Evolutionary conservation across 257 asterid species (phyloP).

Genomic region (Asclepias syriaca): DNA sequence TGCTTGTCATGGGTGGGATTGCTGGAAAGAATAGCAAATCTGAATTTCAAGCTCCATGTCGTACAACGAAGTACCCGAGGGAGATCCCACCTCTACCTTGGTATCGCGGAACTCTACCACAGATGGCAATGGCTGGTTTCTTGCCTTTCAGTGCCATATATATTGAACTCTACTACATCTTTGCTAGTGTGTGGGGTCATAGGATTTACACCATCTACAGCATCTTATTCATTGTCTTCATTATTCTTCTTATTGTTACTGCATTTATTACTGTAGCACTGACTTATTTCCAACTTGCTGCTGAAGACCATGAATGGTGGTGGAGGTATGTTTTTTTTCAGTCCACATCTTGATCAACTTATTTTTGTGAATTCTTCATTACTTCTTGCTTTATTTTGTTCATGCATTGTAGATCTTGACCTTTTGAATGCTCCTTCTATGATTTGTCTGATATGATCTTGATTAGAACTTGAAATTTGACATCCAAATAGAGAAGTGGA

Average conservation of each 20-base stretch:
- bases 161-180: constrained; percentile 83
- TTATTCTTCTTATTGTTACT: constrained; percentile 77
- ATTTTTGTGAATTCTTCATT: not conserved
- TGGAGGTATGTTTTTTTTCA: constrained; percentile 60
- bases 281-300: constrained; percentile 89
- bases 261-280: constrained; percentile 86
- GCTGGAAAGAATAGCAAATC: constrained; percentile 86
- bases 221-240: constrained; percentile 77
- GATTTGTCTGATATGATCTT: not conserved
- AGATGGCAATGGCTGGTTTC: constrained; percentile 96
- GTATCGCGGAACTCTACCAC: constrained; percentile 79
- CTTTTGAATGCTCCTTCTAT: not conserved
- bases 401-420: not conserved
- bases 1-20: constrained; percentile 76
- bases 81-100: constrained; percentile 80
- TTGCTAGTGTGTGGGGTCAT: constrained; percentile 95
- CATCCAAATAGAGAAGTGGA: no score
- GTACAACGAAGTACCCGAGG: constrained; percentile 81
- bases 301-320: constrained; percentile 98
- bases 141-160: constrained; percentile 92
- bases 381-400: not conserved
- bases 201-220: constrained; percentile 88
- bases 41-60: constrained; percentile 84
- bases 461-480: no score
- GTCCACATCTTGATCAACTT: not conserved